Percentiles rank a stretch among this genome's conserved stretches.
Conservation (phyloP, 345 rosid genomes). For the Gossypium herbaceum region DNA sequence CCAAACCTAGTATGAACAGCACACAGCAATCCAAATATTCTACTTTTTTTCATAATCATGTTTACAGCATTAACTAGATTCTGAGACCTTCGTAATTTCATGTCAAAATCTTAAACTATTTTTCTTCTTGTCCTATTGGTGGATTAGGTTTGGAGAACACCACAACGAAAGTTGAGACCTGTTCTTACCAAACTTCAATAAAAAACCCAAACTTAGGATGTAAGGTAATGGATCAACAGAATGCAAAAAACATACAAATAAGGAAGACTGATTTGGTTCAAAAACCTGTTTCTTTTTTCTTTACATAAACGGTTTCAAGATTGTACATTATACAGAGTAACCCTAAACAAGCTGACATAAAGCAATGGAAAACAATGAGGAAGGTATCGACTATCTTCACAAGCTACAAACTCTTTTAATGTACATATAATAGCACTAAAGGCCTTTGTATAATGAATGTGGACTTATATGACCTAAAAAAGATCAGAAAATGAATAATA, state of each 20-base stretch:
- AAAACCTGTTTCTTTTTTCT: not conserved
- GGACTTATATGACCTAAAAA: slow-evolving; percentile 21
- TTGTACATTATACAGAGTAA: not conserved
- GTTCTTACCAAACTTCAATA: not conserved
- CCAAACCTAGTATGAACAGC: too few species aligned
- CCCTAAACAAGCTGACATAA: not conserved
- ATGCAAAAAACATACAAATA: not conserved
- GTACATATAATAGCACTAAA: slow-evolving; percentile 39
- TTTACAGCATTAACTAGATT: too few species aligned
- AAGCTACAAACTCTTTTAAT: slow-evolving; percentile 24
- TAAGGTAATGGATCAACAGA: not conserved
- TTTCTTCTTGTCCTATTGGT: not conserved
- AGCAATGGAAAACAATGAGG: not conserved
- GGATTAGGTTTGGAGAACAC: not conserved
- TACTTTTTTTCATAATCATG: too few species aligned
- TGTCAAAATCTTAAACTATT: not conserved
- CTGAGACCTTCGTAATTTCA: not conserved
- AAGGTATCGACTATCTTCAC: slow-evolving; percentile 26
- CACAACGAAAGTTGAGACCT: not conserved
- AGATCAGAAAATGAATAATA: slow-evolving; percentile 24
- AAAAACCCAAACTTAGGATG: not conserved
- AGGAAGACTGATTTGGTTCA: not conserved
- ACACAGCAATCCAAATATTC: too few species aligned
- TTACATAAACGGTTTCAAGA: slow-evolving; percentile 3
- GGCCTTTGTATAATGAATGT: slow-evolving; percentile 28